Conservation (phyloP, 352 stramenopile genomes). For the Globisporangium cylindrosporum region DNA sequence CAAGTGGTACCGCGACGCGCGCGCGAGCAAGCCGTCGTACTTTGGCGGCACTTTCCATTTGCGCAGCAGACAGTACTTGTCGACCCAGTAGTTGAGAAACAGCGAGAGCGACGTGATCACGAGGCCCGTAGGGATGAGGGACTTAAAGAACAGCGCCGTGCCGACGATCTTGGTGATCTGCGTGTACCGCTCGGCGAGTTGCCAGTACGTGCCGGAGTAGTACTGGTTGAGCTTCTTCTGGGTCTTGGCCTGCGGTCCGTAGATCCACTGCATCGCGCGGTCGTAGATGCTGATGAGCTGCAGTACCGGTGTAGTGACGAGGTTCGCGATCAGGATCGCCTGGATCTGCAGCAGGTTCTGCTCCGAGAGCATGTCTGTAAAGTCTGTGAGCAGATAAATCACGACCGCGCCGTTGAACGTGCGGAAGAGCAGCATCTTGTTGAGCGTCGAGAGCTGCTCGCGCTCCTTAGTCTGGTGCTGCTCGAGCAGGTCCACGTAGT, state of each 20-base stretch:
- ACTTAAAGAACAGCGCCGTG: conserved; percentile 68
- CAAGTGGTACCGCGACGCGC: conserved; percentile 64
- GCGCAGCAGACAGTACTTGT: conserved; percentile 79
- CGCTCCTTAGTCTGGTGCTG: conserved; percentile 65
- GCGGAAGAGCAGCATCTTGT: conserved; percentile 75
- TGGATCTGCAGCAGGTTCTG: conserved; percentile 74
- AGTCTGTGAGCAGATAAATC: conserved; percentile 74
- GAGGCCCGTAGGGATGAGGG: conserved; percentile 55
- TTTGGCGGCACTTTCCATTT: conserved; percentile 67
- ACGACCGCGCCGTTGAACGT: conserved; percentile 74
- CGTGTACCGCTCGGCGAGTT: conserved; percentile 64
- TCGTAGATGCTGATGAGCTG: conserved; percentile 59
- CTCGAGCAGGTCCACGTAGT: conserved; percentile 54
- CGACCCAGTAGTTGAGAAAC: conserved; percentile 80
- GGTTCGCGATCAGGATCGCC: conserved; percentile 74
- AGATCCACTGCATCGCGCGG: conserved; percentile 41
- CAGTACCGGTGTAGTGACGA: conserved; percentile 62
- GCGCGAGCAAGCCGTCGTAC: conserved; percentile 61
- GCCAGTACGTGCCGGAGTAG: conserved; percentile 69
- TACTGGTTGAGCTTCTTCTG: conserved; percentile 78
- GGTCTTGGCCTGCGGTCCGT: conserved; percentile 49
- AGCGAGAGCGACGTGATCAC: conserved; percentile 62
- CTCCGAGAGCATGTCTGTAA: conserved; percentile 60
- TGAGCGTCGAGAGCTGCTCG: conserved; percentile 72
- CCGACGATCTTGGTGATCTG: conserved; percentile 67